Evolutionary conservation across 106 monocot species (phyloP).

Genomic region (Dioscorea dumetorum): DNA sequence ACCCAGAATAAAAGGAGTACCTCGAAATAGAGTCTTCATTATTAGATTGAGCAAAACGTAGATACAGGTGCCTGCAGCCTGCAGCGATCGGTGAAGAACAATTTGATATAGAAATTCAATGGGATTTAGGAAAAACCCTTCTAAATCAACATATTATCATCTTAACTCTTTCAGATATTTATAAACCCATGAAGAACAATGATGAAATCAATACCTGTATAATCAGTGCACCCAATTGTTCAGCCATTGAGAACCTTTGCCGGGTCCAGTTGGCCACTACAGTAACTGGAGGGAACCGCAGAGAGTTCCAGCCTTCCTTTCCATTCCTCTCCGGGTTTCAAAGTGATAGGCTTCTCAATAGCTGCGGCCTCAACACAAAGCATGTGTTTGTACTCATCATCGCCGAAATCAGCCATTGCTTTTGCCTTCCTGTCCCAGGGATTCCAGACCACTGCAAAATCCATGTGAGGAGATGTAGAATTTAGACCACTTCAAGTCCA

Average conservation of each 20-base stretch:
- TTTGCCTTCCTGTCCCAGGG: slow-evolving; percentile 87
- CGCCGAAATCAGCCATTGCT: slow-evolving; percentile 58
- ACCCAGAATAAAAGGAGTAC: too few relatives aligned
- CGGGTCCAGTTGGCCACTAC: slow-evolving; percentile 58
- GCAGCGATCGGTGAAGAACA: too few relatives aligned
- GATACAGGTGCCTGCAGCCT: too few relatives aligned
- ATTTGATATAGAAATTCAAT: too few relatives aligned
- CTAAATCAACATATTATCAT: too few relatives aligned
- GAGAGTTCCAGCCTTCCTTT: slow-evolving; percentile 58
- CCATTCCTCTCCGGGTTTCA: slow-evolving; percentile 81
- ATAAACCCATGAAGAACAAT: too few relatives aligned
- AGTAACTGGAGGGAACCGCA: slow-evolving; percentile 70
- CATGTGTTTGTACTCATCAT: slow-evolving; percentile 80
- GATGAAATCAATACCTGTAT: not conserved
- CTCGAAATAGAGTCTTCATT: too few relatives aligned
- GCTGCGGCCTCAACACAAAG: slow-evolving; percentile 65
- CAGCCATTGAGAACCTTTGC: slow-evolving; percentile 13
- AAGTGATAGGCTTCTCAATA: slow-evolving; percentile 42
- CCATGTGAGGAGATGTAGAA: not conserved
- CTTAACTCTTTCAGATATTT: too few relatives aligned
- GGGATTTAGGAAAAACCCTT: too few relatives aligned
- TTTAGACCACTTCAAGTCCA: not conserved
- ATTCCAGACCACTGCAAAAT: slow-evolving; percentile 65
- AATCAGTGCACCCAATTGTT: not conserved
- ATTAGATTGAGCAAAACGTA: too few relatives aligned